Percentiles rank a stretch among this genome's conserved stretches.
phyloP scores from a whole-genome alignment of 2,329 filamentous ascomycete species.

The Fusarium liriodendri region DNA sequence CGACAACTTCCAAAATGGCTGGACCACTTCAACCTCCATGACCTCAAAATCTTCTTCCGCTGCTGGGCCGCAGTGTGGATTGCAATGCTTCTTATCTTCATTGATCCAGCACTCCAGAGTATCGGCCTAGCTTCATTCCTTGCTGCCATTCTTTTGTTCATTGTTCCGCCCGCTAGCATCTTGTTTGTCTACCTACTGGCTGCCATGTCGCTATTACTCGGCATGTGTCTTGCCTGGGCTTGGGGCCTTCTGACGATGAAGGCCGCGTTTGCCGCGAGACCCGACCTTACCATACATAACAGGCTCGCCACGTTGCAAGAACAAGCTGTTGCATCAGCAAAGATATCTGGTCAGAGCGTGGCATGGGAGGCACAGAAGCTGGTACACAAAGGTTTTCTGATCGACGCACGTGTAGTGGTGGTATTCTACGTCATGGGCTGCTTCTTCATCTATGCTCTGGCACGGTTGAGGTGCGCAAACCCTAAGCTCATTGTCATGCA shows the following conservation, averaged over 20 bases:
- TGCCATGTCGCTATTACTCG: conserved; percentile 55
- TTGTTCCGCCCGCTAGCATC: conserved; percentile 58
- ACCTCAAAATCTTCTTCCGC: conserved; percentile 59
- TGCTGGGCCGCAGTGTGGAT: conserved; percentile 60
- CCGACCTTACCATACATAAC: conserved; percentile 51
- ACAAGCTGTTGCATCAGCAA: conserved; percentile 49
- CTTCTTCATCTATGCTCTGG: conserved; percentile 56
- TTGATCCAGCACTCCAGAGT: conserved; percentile 53
- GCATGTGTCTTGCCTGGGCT: conserved; percentile 60
- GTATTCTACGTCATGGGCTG: conserved; percentile 53
- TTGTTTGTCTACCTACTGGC: conserved; percentile 58
- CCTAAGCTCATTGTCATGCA: conserved; percentile 58
- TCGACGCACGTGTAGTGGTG: conserved; percentile 58
- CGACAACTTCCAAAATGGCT: conserved; percentile 48
- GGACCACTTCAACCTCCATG: conserved; percentile 59
- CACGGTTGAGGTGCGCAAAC: conserved; percentile 57
- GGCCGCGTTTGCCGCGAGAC: conserved; percentile 56
- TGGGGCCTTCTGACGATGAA: conserved; percentile 63
- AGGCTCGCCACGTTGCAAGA: conserved; percentile 49
- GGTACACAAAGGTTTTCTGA: conserved; percentile 58
- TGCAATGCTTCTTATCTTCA: conserved; percentile 58
- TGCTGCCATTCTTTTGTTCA: conserved; percentile 54
- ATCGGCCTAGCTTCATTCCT: conserved; percentile 61
- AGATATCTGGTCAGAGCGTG: conserved; percentile 35
- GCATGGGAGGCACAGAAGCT: conserved; percentile 49